Evolutionary conservation across 495 filamentous ascomycete species (phyloP).

Genomic region (Penicillium nucicola): DNA sequence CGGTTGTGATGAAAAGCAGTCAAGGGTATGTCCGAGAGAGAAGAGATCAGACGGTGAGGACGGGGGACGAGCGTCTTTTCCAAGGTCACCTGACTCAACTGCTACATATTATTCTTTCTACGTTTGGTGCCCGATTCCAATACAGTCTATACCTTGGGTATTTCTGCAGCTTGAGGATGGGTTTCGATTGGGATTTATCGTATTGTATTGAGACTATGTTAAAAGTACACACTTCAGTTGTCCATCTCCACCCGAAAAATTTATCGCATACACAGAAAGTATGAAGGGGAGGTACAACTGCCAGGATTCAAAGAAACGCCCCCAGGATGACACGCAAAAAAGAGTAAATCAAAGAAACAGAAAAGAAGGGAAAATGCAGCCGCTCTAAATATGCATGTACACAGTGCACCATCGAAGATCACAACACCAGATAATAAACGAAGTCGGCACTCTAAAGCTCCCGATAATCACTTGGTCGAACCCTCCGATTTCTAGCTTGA

Average conservation of each 20-base stretch:
- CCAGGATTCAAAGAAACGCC: neutral
- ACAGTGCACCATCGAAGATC: neutral
- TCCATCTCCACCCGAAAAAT: neutral
- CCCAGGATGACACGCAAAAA: neutral
- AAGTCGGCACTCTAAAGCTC: conserved; percentile 57
- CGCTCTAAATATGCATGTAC: conserved; percentile 11
- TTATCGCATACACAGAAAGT: too few relatives aligned
- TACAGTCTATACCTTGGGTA: too few relatives aligned
- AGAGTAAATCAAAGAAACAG: neutral
- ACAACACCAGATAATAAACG: neutral
- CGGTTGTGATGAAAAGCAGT: neutral
- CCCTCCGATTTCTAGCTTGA: conserved; percentile 70
- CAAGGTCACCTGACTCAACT: conserved; percentile 9
- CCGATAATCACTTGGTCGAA: conserved; percentile 83
- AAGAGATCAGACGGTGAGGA: conserved; percentile 1
- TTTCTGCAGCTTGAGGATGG: too few relatives aligned
- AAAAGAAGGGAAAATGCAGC: conserved; percentile 1
- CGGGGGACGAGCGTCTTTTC: neutral
- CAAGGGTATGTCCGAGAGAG: neutral
- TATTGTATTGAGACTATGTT: neutral
- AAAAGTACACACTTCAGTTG: neutral
- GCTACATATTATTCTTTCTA: too few relatives aligned
- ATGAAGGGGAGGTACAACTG: too few relatives aligned
- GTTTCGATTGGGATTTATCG: too few relatives aligned
- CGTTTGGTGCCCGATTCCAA: too few relatives aligned